Conservation (phyloP, 345 rosid genomes). For the Mercurialis annua region DNA sequence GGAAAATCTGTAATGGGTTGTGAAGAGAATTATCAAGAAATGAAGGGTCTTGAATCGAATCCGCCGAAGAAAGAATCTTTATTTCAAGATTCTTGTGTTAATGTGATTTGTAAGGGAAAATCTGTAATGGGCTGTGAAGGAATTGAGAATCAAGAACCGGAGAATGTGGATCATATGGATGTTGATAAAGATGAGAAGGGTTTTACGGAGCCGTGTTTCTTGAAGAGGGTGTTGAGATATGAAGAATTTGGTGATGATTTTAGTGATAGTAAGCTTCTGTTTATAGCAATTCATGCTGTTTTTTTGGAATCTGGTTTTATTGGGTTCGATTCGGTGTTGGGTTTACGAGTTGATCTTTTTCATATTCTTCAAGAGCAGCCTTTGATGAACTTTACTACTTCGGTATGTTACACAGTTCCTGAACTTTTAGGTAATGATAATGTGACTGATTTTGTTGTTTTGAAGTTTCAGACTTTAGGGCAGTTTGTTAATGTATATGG, state of each 20-base stretch:
- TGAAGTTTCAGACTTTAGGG: conserved; percentile 50
- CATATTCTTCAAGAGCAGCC: conserved; percentile 44
- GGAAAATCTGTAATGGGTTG: not conserved
- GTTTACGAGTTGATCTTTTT: conserved; percentile 34
- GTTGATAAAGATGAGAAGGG: conserved; percentile 27
- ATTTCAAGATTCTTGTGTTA: conserved; percentile 15
- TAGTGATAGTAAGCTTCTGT: conserved; percentile 38
- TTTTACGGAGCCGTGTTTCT: conserved; percentile 55
- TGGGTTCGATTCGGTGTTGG: conserved; percentile 38
- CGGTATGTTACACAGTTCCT: conserved; percentile 58
- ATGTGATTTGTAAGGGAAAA: no score
- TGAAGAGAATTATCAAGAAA: conserved; percentile 4
- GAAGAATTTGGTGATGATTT: conserved; percentile 47
- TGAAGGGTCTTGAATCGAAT: not conserved
- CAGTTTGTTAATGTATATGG: conserved; percentile 56
- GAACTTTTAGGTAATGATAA: conserved; percentile 30
- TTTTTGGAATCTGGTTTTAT: conserved; percentile 70
- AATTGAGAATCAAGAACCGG: conserved; percentile 4
- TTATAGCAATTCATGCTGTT: conserved; percentile 62
- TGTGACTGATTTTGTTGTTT: conserved; percentile 30
- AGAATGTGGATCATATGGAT: conserved; percentile 23
- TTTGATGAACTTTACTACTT: conserved; percentile 25
- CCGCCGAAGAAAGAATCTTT: not conserved
- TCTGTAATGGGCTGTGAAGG: not conserved
- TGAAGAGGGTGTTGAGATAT: conserved; percentile 49